Evolutionary conservation across 345 rosid species (phyloP).

Genomic region (Syzygium aromaticum): DNA sequence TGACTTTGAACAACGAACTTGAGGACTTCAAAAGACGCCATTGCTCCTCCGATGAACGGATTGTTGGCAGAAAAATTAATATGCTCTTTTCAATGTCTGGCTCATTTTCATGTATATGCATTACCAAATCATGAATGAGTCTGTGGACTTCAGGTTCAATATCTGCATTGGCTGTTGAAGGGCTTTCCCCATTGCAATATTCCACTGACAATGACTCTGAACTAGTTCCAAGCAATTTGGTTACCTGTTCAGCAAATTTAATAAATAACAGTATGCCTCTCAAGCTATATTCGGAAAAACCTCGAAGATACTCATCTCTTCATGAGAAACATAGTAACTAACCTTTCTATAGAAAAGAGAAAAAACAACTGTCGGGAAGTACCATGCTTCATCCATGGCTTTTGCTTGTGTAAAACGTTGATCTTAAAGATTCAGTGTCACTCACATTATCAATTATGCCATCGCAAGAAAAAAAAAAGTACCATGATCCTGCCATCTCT

Average conservation of each 20-base stretch:
- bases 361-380: neutral
- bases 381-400: neutral
- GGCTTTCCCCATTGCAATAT: slow-evolving; percentile 57
- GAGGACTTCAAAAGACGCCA: slow-evolving; percentile 56
- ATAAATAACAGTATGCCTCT: neutral
- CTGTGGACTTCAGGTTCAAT: slow-evolving; percentile 61
- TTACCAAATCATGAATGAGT: slow-evolving; percentile 65
- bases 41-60: slow-evolving; percentile 68
- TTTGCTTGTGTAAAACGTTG: neutral
- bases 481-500: neutral
- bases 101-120: slow-evolving; percentile 64
- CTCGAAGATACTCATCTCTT: neutral
- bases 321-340: neutral
- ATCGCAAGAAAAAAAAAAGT: neutral
- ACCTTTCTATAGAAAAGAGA: neutral
- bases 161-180: slow-evolving; percentile 47
- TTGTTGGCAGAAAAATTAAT: slow-evolving; percentile 91
- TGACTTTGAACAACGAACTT: slow-evolving; percentile 52
- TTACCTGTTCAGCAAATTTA: slow-evolving; percentile 30
- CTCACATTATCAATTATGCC: neutral
- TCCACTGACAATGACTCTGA: slow-evolving; percentile 32
- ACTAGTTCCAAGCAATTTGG: slow-evolving; percentile 44
- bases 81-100: slow-evolving; percentile 81
- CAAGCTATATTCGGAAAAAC: neutral
- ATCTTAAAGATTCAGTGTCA: neutral